Evolutionary conservation across 768 basidiomycete species (phyloP).

Genomic region (Steccherinum ochraceum): DNA sequence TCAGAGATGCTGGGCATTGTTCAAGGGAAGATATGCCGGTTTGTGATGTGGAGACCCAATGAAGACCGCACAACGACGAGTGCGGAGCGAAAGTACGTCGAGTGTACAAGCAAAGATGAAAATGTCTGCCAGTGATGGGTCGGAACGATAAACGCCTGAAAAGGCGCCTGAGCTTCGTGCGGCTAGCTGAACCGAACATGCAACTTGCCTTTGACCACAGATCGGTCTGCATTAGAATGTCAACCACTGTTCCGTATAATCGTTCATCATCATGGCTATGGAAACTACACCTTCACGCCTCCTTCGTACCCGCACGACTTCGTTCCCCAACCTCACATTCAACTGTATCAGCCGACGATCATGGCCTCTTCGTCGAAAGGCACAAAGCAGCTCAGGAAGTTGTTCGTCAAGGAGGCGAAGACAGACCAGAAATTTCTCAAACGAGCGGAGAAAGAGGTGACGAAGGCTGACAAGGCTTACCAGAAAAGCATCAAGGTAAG

Average conservation of each 20-base stretch:
- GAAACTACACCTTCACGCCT: neutral
- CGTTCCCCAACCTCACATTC: neutral
- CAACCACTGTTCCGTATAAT: neutral
- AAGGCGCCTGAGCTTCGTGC: too few species aligned
- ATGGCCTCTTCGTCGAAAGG: neutral
- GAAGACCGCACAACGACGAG: too few species aligned
- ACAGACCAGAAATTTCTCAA: conserved; percentile 5
- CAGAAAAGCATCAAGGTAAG: conserved; percentile 12
- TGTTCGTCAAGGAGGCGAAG: conserved; percentile 7
- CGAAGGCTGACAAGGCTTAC: conserved; percentile 7
- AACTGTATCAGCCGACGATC: neutral
- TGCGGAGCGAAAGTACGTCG: too few species aligned
- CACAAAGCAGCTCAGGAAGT: conserved; percentile 9
- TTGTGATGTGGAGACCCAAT: too few species aligned
- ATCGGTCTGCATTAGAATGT: neutral
- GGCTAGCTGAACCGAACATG: too few species aligned
- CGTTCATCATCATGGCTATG: neutral
- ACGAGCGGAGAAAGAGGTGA: conserved; percentile 5
- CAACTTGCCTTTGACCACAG: neutral
- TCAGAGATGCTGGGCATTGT: too few species aligned
- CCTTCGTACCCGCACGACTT: neutral
- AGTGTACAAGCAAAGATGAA: too few species aligned
- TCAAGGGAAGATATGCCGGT: too few species aligned
- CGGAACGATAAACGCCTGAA: too few species aligned
- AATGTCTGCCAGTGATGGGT: too few species aligned